A percentile compares a stretch with the other conserved stretches of the same genome.
These are phyloP conservation scores for Barnettozyma botsteinii DNA, from an alignment of 805 yeast species.

Conservation along the genomic window DNA sequence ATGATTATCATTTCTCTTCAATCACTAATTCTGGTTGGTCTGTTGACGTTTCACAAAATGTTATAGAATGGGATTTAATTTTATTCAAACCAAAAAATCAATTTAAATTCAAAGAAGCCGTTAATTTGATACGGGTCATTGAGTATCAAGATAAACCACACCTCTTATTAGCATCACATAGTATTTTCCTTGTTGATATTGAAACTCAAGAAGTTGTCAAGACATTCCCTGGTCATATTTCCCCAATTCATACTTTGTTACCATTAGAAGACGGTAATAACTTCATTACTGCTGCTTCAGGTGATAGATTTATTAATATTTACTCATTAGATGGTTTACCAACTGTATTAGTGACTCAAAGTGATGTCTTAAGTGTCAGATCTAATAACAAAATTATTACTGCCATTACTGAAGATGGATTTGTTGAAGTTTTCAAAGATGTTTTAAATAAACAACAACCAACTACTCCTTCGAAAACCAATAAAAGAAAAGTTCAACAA, in stretches of 20 bases:
- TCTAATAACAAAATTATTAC: conserved; percentile 36
- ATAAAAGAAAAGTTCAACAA: conserved; percentile 43
- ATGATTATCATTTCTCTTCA: conserved; percentile 42
- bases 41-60: conserved; percentile 50
- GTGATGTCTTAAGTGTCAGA: conserved; percentile 47
- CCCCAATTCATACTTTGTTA: conserved; percentile 51
- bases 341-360: conserved; percentile 67
- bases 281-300: conserved; percentile 66
- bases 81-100: conserved; percentile 37
- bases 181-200: conserved; percentile 49
- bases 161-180: conserved; percentile 61
- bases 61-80: conserved; percentile 57
- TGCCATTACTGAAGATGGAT: conserved; percentile 70
- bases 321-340: conserved; percentile 40
- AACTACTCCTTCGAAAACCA: conserved; percentile 12
- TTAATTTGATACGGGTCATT: conserved; percentile 30
- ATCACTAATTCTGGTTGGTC: conserved; percentile 47
- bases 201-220: conserved; percentile 34
- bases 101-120: conserved; percentile 33
- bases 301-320: conserved; percentile 77
- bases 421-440: conserved; percentile 62
- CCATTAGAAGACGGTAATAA: conserved; percentile 31
- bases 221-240: conserved; percentile 72
- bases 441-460: conserved; percentile 34
- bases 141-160: conserved; percentile 29